These are phyloP conservation scores for Triangularia setosa DNA, from an alignment of 2,329 filamentous ascomycete species.

Conservation along the genomic window DNA sequence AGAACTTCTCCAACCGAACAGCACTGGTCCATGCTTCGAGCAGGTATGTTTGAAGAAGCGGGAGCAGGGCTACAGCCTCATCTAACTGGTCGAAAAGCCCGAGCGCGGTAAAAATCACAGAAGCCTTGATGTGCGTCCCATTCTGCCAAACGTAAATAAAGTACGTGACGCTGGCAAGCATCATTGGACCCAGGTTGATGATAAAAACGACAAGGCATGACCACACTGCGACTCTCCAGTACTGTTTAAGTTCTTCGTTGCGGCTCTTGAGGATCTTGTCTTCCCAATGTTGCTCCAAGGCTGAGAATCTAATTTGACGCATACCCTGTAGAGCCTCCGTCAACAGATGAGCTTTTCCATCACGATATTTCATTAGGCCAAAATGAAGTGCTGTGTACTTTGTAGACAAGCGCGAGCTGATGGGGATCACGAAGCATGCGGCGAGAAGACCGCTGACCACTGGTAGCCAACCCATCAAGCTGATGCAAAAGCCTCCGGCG, in stretches of 20 bases:
- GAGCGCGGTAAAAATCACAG: constrained; percentile 35
- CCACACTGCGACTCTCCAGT: constrained; percentile 32
- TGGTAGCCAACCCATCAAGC: constrained; percentile 32
- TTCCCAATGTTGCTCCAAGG: constrained; percentile 35
- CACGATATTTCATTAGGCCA: constrained; percentile 35
- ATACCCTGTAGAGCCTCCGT: constrained; percentile 37
- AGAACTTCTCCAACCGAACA: constrained; percentile 33
- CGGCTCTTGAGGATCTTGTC: constrained; percentile 33
- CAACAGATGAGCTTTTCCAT: constrained; percentile 34
- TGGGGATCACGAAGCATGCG: constrained; percentile 28
- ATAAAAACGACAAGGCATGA: constrained; percentile 31
- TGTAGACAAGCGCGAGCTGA: constrained; percentile 30
- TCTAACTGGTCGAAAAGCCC: constrained; percentile 36
- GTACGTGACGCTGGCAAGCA: constrained; percentile 33
- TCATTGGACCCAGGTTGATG: constrained; percentile 31
- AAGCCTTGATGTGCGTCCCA: constrained; percentile 31
- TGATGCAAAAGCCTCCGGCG: constrained; percentile 30
- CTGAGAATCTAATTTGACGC: constrained; percentile 38
- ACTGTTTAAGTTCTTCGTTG: constrained; percentile 34
- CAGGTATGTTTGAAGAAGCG: constrained; percentile 33
- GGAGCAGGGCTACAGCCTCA: constrained; percentile 32
- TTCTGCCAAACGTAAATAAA: constrained; percentile 33
- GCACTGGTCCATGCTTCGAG: constrained; percentile 36
- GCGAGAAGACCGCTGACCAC: constrained; percentile 31
- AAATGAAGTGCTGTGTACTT: constrained; percentile 32